A percentile compares a stretch with the other conserved stretches of the same genome.
Conservation (phyloP, 306 rosid genomes). For the Castanea sativa region DNA sequence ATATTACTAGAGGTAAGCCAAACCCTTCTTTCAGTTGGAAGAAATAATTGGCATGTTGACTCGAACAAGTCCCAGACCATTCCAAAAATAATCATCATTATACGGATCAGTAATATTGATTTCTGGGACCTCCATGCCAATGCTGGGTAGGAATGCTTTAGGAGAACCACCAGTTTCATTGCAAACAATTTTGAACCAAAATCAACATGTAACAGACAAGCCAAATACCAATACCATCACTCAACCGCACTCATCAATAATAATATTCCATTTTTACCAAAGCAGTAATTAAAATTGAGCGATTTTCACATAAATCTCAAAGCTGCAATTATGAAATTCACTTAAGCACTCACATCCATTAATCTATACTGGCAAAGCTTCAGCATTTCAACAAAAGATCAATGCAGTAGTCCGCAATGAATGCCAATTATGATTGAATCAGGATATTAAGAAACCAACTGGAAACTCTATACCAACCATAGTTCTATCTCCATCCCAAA, state of each 20-base stretch:
- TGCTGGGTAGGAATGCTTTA: too few species aligned
- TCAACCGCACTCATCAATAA: conserved; percentile 51
- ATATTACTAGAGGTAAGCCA: too few species aligned
- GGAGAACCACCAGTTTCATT: too few species aligned
- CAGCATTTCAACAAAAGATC: conserved; percentile 66
- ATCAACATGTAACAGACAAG: conserved; percentile 49
- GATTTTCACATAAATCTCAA: neutral
- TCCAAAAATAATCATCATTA: too few species aligned
- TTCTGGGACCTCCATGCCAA: too few species aligned
- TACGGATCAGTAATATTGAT: too few species aligned
- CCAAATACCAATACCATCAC: conserved; percentile 90
- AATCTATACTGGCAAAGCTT: conserved; percentile 68
- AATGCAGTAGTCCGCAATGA: conserved; percentile 76
- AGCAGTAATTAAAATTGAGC: conserved; percentile 1
- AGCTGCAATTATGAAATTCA: conserved; percentile 14
- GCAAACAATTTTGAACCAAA: too few species aligned
- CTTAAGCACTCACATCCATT: conserved; percentile 71
- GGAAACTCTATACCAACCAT: conserved; percentile 20
- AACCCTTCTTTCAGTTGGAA: too few species aligned
- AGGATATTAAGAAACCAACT: conserved; percentile 39
- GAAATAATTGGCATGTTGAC: too few species aligned
- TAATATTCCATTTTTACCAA: conserved; percentile 20
- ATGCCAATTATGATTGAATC: conserved; percentile 65
- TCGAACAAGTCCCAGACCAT: too few species aligned
- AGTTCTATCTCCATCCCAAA: conserved; percentile 1